These are phyloP conservation scores for Cyberlindnera mycetangii DNA, from an alignment of 805 yeast genomes.

Conservation along the genomic window DNA sequence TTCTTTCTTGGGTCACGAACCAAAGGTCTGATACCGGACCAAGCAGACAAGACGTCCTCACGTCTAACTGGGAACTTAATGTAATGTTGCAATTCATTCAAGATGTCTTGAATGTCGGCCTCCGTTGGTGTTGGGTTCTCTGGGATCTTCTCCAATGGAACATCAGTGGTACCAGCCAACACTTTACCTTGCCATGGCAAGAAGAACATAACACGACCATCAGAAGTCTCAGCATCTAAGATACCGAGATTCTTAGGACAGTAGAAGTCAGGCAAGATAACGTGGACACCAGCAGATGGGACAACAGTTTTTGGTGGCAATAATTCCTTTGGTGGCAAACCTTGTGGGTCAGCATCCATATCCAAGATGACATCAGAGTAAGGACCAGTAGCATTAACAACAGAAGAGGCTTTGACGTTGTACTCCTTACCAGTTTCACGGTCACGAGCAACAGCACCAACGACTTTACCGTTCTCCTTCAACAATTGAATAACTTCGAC, in stretches of 20 bases:
- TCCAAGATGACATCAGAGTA: slow-evolving; percentile 80
- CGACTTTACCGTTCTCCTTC: slow-evolving; percentile 62
- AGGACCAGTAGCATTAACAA: slow-evolving; percentile 95
- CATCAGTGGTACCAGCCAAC: slow-evolving; percentile 94
- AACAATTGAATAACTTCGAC: slow-evolving; percentile 73
- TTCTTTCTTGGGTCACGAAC: slow-evolving; percentile 73
- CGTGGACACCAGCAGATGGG: slow-evolving; percentile 92
- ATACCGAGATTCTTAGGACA: slow-evolving; percentile 86
- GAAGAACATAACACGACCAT: slow-evolving; percentile 95
- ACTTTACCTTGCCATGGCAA: slow-evolving; percentile 98
- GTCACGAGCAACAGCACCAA: slow-evolving; percentile 77
- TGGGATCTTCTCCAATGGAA: slow-evolving; percentile 70
- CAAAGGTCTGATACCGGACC: slow-evolving; percentile 96
- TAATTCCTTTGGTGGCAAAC: slow-evolving; percentile 53
- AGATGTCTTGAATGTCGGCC: slow-evolving; percentile 82
- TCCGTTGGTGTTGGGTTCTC: slow-evolving; percentile 81
- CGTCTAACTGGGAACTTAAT: slow-evolving; percentile 84
- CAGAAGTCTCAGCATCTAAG: slow-evolving; percentile 87
- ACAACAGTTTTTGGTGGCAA: slow-evolving; percentile 77
- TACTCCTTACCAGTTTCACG: slow-evolving; percentile 62
- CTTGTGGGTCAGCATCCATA: slow-evolving; percentile 74
- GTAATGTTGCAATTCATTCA: slow-evolving; percentile 85
- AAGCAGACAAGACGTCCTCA: slow-evolving; percentile 88
- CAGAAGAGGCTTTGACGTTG: slow-evolving; percentile 63
- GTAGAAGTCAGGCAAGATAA: slow-evolving; percentile 88